A percentile compares a stretch with the other conserved stretches of the same genome.
phyloP scores from a whole-genome alignment of 2,329 filamentous ascomycete species.

The Fusarium multiceps region DNA sequence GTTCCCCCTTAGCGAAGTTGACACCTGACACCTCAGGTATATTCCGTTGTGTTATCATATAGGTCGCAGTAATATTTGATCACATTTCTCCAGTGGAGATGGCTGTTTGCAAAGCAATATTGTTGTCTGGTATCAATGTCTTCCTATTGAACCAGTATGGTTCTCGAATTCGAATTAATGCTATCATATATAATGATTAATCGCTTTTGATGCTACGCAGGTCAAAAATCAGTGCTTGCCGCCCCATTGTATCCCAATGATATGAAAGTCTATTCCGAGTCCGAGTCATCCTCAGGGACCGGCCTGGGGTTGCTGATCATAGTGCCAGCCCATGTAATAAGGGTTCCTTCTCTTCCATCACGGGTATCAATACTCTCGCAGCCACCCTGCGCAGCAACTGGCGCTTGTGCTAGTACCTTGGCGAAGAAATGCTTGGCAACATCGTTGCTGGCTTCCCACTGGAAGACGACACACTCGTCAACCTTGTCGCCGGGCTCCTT shows the following conservation, averaged over 20 bases:
- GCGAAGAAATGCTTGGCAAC: slow-evolving; percentile 25
- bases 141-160: neutral
- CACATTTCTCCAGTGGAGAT: neutral
- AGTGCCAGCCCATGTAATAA: slow-evolving; percentile 21
- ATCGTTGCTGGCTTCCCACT: slow-evolving; percentile 28
- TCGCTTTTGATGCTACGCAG: slow-evolving; percentile 12
- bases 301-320: slow-evolving; percentile 15
- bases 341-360: slow-evolving; percentile 23
- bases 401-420: slow-evolving; percentile 28
- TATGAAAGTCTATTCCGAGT: neutral
- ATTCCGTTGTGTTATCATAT: neutral
- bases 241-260: neutral
- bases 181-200: neutral
- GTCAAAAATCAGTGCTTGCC: neutral
- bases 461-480: slow-evolving; percentile 25
- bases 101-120: neutral
- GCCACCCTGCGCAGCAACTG: slow-evolving; percentile 12
- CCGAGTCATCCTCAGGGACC: slow-evolving; percentile 7
- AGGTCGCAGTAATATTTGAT: neutral
- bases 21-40: neutral
- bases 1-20: neutral
- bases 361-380: slow-evolving; percentile 31
- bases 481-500: slow-evolving; percentile 29
- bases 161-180: slow-evolving; percentile 4
- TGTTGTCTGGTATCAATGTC: neutral